phyloP scores from a whole-genome alignment of 495 filamentous ascomycete species.

The Penicillium roqueforti region DNA sequence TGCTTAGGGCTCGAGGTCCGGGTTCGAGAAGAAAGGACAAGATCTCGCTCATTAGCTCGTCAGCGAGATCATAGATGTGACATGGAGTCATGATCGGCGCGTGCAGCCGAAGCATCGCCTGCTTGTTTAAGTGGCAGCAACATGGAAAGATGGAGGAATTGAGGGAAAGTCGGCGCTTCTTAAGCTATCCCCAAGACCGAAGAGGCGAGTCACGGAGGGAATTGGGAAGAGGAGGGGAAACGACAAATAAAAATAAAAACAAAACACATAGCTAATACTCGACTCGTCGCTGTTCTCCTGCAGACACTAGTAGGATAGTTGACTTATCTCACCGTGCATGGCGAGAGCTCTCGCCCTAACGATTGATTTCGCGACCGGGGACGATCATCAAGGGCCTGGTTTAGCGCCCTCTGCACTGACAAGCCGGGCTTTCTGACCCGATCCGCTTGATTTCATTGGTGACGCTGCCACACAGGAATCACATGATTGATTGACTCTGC shows the following conservation, averaged over 20 bases:
- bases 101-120: conserved; percentile 39
- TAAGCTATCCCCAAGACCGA: not conserved
- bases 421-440: conserved; percentile 13
- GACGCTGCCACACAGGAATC: conserved; percentile 26
- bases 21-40: conserved; percentile 34
- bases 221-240: conserved; percentile 5
- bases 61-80: conserved; percentile 51
- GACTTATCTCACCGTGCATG: conserved; percentile 29
- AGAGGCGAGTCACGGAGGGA: conserved; percentile 5
- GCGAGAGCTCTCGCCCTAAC: conserved; percentile 24
- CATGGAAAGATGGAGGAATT: conserved; percentile 32
- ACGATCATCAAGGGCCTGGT: conserved; percentile 23
- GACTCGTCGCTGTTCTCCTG: conserved; percentile 6
- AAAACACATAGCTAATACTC: not conserved
- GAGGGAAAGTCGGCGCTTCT: conserved; percentile 3
- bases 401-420: conserved; percentile 22
- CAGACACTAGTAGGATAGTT: conserved; percentile 9
- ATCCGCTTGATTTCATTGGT: conserved; percentile 22
- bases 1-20: conserved; percentile 7
- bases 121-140: conserved; percentile 32
- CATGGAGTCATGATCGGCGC: conserved; percentile 36
- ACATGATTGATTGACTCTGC: conserved; percentile 43
- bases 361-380: conserved; percentile 21
- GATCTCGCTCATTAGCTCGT: conserved; percentile 59
- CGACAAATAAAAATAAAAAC: conserved; percentile 3